phyloP scores from a whole-genome alignment of 176 grass and related monocot genomes.

The Oropetium thomaeum region DNA sequence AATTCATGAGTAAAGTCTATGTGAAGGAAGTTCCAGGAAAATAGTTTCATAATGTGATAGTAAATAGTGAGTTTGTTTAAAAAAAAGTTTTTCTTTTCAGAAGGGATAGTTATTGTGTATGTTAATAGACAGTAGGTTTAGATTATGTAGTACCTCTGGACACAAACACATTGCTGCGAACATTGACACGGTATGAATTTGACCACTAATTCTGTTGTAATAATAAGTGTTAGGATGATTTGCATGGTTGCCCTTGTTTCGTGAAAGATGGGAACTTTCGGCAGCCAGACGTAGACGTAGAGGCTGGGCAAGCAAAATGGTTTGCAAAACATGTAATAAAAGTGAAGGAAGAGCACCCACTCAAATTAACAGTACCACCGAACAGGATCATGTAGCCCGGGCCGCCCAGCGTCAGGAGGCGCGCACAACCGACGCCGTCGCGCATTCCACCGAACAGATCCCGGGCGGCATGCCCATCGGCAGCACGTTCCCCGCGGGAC shows the following conservation, averaged over 20 bases:
- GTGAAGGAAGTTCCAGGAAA: not conserved
- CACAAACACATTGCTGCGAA: not conserved
- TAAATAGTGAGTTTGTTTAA: slow-evolving; percentile 25
- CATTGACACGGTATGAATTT: too few relatives aligned
- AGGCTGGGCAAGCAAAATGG: not conserved
- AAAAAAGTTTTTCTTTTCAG: not conserved
- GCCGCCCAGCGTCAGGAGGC: not conserved
- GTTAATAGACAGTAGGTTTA: not conserved
- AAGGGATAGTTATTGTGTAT: not conserved
- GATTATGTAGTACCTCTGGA: not conserved
- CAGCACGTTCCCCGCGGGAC: not conserved
- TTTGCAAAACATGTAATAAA: not conserved
- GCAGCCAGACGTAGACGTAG: not conserved
- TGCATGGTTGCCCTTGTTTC: too few relatives aligned
- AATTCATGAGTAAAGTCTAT: slow-evolving; percentile 15
- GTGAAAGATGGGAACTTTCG: not conserved
- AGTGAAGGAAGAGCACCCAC: not conserved
- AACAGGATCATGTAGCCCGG: too few relatives aligned
- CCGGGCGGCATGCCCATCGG: not conserved
- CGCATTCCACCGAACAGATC: not conserved
- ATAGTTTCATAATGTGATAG: slow-evolving; percentile 39
- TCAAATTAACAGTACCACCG: too few relatives aligned
- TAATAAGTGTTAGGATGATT: too few relatives aligned
- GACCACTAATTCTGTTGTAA: not conserved
- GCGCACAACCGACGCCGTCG: not conserved